Conservation (phyloP, 2,329 filamentous ascomycete species). For the Macrophomina tecta region DNA sequence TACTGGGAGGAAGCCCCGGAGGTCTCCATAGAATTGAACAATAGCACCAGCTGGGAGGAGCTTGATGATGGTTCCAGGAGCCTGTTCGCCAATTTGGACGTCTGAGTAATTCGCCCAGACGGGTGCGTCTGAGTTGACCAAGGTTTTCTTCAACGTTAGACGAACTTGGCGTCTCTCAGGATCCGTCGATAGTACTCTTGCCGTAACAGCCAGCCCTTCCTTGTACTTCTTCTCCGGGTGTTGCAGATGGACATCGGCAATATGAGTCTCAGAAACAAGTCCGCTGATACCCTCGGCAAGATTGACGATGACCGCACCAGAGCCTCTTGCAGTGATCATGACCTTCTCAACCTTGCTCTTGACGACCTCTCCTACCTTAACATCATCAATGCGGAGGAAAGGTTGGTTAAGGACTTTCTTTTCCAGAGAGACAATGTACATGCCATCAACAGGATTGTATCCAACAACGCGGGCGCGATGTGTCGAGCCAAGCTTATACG, state of each 20-base stretch:
- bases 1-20: conserved; percentile 87
- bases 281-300: conserved; percentile 86
- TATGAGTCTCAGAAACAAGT: conserved; percentile 85
- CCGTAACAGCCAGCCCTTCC: conserved; percentile 82
- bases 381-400: conserved; percentile 90
- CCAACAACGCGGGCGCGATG: conserved; percentile 84
- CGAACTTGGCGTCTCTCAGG: conserved; percentile 77
- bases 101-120: conserved; percentile 79
- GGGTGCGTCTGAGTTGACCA: conserved; percentile 87
- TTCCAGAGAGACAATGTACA: conserved; percentile 86
- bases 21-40: conserved; percentile 86
- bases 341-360: conserved; percentile 86
- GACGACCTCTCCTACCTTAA: conserved; percentile 79
- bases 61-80: conserved; percentile 85
- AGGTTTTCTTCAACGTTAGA: conserved; percentile 90
- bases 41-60: conserved; percentile 79
- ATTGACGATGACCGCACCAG: conserved; percentile 81
- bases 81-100: conserved; percentile 75
- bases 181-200: conserved; percentile 82
- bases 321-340: conserved; percentile 76
- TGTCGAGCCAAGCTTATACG: conserved; percentile 76
- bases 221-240: conserved; percentile 97
- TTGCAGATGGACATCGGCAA: conserved; percentile 85
- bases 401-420: conserved; percentile 81
- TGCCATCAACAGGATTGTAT: conserved; percentile 84